Evolutionary conservation across 2,329 filamentous ascomycete genomes (phyloP), one percentile per base, ranked within the genome.

Genomic region (Epichloe elymi): DNA sequence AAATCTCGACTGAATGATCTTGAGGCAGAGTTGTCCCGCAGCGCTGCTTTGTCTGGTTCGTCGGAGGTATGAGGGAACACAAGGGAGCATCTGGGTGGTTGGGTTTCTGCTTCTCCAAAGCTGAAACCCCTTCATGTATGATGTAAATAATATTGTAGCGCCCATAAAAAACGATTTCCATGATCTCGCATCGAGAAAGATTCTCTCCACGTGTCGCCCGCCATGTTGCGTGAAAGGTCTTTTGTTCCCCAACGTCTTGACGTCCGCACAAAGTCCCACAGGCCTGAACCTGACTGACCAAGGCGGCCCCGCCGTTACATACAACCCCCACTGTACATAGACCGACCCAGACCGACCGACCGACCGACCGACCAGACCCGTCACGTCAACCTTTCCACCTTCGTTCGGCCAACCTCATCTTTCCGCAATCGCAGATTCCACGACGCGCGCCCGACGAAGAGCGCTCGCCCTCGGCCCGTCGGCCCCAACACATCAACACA

Each of bases 1-100:
- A 51, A 56, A 51, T 56, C 54, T 33, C 54, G 54, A 8, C 40
- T 59, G 49, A 49, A 42, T 3, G 55, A 58, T 20, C 65, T 70
- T 42, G 55, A 56, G 42, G 51, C 50, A 19, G 55, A 54, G 45
- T 33, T 54, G 47, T 14, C 33, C n/a, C 26, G 49, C 14, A n/a
- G 49, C 20, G 42, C 49, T 6, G 49, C 49, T 2, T 46, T 50
- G 23, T 17, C 35, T 15, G 33, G 15, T 35, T n/a, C 14, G 10
- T 45, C 14, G 26, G 17, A 40, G 14, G 48, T 19, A 33, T 44
- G 42, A 44, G 8, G 26, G 20, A 20, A 30, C 30, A 10, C 10
- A 10, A 11, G 30, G 30, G 30, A 37, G 36, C 11, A 26, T 30
- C 15, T 26, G 35, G 35, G 8, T 23, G 20, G 46, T n/a, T 38